Conservation (phyloP, 805 yeast genomes). For the Schwanniomyces yamadae region DNA sequence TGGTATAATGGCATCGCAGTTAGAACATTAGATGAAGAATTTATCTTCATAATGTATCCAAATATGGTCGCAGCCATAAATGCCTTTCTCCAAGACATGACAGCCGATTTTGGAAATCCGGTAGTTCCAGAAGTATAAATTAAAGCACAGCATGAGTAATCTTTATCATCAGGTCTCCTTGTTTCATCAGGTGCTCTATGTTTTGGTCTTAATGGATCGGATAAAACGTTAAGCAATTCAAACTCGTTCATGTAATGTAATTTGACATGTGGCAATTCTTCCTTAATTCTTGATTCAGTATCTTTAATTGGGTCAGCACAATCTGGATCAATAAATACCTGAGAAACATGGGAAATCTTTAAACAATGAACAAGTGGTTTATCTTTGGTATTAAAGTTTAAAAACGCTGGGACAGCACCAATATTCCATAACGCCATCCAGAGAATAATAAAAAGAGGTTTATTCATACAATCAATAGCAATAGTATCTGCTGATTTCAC, state of each 20-base stretch:
- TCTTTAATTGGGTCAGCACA: constrained; percentile 52
- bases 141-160: constrained; percentile 63
- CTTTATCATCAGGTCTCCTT: constrained; percentile 58
- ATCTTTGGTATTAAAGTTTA: constrained; percentile 77
- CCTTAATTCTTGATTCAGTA: constrained; percentile 42
- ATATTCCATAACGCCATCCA: constrained; percentile 91
- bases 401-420: constrained; percentile 85
- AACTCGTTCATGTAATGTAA: constrained; percentile 53
- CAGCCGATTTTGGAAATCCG: constrained; percentile 91
- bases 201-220: constrained; percentile 41
- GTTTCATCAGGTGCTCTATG: constrained; percentile 55
- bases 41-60: constrained; percentile 64
- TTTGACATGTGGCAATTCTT: constrained; percentile 35
- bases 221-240: constrained; percentile 42
- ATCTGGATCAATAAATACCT: constrained; percentile 74
- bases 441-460: constrained; percentile 72
- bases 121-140: constrained; percentile 95
- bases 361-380: constrained; percentile 79
- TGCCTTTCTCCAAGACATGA: constrained; percentile 87
- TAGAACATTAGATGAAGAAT: constrained; percentile 57
- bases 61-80: constrained; percentile 69
- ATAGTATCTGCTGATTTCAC: constrained; percentile 66
- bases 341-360: constrained; percentile 59
- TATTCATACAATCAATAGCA: constrained; percentile 76
- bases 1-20: constrained; percentile 96